Evolutionary conservation across 2,329 filamentous ascomycete species (phyloP).

Genomic region (Xylariaceae sp.): DNA sequence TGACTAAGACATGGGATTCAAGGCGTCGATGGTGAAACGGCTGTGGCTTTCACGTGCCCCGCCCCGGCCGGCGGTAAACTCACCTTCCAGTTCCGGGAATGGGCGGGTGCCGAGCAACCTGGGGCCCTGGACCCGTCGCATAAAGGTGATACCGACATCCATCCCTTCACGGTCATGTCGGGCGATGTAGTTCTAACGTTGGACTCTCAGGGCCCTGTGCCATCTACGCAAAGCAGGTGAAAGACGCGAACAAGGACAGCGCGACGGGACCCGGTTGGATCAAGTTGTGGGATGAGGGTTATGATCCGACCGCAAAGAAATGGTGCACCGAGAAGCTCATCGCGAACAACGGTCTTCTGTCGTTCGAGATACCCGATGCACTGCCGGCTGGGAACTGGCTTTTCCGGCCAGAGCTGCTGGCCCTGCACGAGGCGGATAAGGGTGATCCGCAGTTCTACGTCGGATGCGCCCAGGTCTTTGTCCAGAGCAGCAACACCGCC

Average conservation of each 20-base stretch:
- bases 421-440: constrained; percentile 57
- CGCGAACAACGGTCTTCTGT: constrained; percentile 57
- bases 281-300: constrained; percentile 69
- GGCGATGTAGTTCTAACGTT: neutral
- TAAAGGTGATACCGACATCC: no score
- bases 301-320: constrained; percentile 46
- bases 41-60: constrained; percentile 45
- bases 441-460: constrained; percentile 67
- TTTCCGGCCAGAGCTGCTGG: constrained; percentile 64
- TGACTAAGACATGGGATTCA: constrained; percentile 9
- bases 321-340: constrained; percentile 71
- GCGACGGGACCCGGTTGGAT: constrained; percentile 67
- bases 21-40: constrained; percentile 40
- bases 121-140: constrained; percentile 51
- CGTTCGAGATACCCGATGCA: constrained; percentile 54
- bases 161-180: no score
- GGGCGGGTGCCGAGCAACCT: constrained; percentile 48
- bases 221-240: constrained; percentile 67
- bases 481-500: constrained; percentile 43
- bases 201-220: constrained; percentile 61
- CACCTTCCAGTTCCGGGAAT: constrained; percentile 62
- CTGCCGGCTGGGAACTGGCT: constrained; percentile 64
- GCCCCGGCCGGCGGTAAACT: constrained; percentile 49
- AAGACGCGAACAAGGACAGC: constrained; percentile 45
- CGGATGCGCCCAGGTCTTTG: constrained; percentile 65